Evolutionary conservation across 176 grass and related monocot species (phyloP).

Genomic region (Aegilops longissima): DNA sequence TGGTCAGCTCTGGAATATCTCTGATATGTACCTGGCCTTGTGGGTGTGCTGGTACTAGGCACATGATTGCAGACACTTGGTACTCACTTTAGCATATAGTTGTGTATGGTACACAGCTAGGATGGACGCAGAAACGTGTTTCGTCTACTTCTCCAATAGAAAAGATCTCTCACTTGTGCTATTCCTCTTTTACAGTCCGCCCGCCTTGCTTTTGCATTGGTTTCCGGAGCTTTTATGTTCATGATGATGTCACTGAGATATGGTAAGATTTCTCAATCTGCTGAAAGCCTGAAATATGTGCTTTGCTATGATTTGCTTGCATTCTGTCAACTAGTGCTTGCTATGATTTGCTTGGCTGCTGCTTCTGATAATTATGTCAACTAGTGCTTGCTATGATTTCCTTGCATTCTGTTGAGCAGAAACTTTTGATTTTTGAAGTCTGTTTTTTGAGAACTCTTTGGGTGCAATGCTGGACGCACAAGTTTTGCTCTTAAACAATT

Average conservation of each 20-base stretch:
- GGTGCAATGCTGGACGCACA: background rate
- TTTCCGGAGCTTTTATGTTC: conserved; percentile 64
- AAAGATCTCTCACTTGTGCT: background rate
- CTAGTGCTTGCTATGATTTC: background rate
- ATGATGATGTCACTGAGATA: conserved; percentile 71
- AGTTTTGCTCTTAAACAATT: background rate
- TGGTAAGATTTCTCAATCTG: conserved; percentile 48
- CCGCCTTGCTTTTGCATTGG: conserved; percentile 63
- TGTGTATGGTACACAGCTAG: background rate
- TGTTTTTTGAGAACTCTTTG: background rate
- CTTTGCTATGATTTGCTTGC: background rate
- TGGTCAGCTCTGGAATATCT: background rate
- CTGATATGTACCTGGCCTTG: background rate
- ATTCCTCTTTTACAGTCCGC: conserved; percentile 63
- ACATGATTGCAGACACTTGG: background rate
- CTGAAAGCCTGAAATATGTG: conserved; percentile 3
- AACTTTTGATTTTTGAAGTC: background rate
- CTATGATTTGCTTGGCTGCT: background rate
- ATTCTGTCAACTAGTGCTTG: background rate
- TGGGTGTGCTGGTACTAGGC: conserved; percentile 13
- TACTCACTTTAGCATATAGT: background rate
- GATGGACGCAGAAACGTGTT: background rate
- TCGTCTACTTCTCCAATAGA: conserved; percentile 10
- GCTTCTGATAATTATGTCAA: background rate
- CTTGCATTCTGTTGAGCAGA: background rate